Conservation (phyloP, 2,329 filamentous ascomycete genomes). For the Rhynchosporium agropyri region DNA sequence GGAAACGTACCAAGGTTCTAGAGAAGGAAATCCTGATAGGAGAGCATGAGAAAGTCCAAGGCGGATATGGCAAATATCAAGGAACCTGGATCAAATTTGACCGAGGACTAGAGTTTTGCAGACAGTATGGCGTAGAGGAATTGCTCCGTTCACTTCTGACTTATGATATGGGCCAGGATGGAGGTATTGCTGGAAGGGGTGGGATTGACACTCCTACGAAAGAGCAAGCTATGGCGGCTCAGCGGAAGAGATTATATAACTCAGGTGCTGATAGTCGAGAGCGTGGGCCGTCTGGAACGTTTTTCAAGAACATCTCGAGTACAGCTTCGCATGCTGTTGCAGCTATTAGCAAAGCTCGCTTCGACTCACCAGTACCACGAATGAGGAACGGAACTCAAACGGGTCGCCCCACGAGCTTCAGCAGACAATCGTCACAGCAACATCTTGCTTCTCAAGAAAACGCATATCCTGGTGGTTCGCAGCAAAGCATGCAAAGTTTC, state of each 20-base stretch:
- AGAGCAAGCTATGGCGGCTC: slow-evolving; percentile 96
- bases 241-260: slow-evolving; percentile 90
- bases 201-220: slow-evolving; percentile 94
- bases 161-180: slow-evolving; percentile 79
- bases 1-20: slow-evolving; percentile 94
- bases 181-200: slow-evolving; percentile 70
- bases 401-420: slow-evolving; percentile 68
- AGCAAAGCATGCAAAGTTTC: slow-evolving; percentile 77
- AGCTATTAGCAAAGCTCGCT: slow-evolving; percentile 92
- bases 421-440: slow-evolving; percentile 72
- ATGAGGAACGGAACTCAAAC: slow-evolving; percentile 57
- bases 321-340: slow-evolving; percentile 92
- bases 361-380: slow-evolving; percentile 82
- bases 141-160: slow-evolving; percentile 73
- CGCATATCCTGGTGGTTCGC: slow-evolving; percentile 72
- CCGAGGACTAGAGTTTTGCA: slow-evolving; percentile 88
- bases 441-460: slow-evolving; percentile 62
- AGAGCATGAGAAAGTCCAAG: slow-evolving; percentile 97
- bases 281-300: slow-evolving; percentile 75
- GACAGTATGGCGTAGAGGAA: slow-evolving; percentile 77
- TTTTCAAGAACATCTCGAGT: slow-evolving; percentile 95
- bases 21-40: slow-evolving; percentile 97
- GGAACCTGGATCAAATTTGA: slow-evolving; percentile 98
- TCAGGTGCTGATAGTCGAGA: slow-evolving; percentile 68
- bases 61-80: slow-evolving; percentile 98